These are phyloP conservation scores for Sherardia arvensis DNA, from an alignment of 257 asterid species.

Conservation along the genomic window DNA sequence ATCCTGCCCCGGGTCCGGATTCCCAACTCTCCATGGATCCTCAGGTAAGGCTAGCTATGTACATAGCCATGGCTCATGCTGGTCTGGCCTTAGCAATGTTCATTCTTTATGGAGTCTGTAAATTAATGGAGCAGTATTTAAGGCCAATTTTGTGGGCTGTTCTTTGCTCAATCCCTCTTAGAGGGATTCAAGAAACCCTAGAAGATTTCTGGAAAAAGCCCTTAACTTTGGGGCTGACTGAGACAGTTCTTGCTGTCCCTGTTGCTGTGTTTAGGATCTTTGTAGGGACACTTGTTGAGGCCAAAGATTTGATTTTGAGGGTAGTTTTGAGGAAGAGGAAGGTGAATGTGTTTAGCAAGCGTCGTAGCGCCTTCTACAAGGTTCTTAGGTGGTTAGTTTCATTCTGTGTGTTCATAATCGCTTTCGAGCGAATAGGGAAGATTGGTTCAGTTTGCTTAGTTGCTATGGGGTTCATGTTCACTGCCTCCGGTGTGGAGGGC, in stretches of 20 bases:
- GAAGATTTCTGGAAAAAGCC: slow-evolving; percentile 91
- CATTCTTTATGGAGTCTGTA: slow-evolving; percentile 61
- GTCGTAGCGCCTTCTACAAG: slow-evolving; percentile 59
- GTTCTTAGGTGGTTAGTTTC: slow-evolving; percentile 79
- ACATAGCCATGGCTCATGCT: slow-evolving; percentile 96
- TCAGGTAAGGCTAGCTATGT: slow-evolving; percentile 92
- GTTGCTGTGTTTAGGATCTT: slow-evolving; percentile 66
- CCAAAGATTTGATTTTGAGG: slow-evolving; percentile 38
- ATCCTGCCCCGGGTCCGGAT: neutral
- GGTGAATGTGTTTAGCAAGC: slow-evolving; percentile 25
- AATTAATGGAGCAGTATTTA: slow-evolving; percentile 68
- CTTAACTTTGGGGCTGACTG: slow-evolving; percentile 71
- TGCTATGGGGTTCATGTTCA: slow-evolving; percentile 58
- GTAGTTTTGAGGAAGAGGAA: slow-evolving; percentile 44
- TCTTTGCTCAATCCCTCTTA: slow-evolving; percentile 80
- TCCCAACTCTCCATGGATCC: slow-evolving; percentile 51
- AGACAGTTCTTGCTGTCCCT: slow-evolving; percentile 75
- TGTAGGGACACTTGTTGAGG: slow-evolving; percentile 71
- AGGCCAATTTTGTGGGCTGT: slow-evolving; percentile 92
- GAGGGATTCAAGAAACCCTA: slow-evolving; percentile 83
- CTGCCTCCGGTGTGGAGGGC: slow-evolving; percentile 47
- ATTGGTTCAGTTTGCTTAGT: slow-evolving; percentile 56
- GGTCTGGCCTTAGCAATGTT: slow-evolving; percentile 62
- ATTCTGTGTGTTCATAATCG: slow-evolving; percentile 75
- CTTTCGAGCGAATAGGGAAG: slow-evolving; percentile 61